Evolutionary conservation across 2,329 filamentous ascomycete genomes (phyloP), one percentile per base, ranked within the genome.

Genomic region (Cadophora gregata): DNA sequence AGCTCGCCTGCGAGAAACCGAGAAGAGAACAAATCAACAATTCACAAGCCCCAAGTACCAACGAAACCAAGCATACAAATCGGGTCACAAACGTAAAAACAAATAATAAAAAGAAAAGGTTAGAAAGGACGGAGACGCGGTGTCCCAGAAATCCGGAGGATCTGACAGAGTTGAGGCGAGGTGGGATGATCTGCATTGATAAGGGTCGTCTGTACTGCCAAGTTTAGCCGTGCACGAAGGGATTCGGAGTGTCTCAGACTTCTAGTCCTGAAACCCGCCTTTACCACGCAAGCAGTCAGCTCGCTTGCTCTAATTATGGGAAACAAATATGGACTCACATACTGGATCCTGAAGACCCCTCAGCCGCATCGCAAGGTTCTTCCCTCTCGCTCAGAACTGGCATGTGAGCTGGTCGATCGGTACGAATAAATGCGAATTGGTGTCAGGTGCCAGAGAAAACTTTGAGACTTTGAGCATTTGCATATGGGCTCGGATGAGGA

Each of bases 161-260:
- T 38, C 19, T 25, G 21, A 45, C 14, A 12, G 33, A 45, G 9
- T 27, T 16, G 48, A 53, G 27, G 36, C 36, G 55, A 59, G 36
- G 56, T 59, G 56, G 36, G 21, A 42, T 59, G 45, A 50, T 61
- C 59, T 61, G 45, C 45, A 61, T 50, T 61, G 59, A 61, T 50
- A 61, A 61, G 42, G 45, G 29, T 42, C 56, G 21, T 27, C 25
- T 47, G 58, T 29, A 48, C 24, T 14, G 45, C 29, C 42, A 31
- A 47, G 59, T 33, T 8, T 19, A 60, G 42, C 58, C 58, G 58
- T 45, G 36, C 58, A 60, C 58, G 36, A 61, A 48, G 29, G 27
- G 42, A 27, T 61, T 61, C 59, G 27, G 21, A 45, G 19, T 51
- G 59, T 56, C 53, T 56, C 38, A 60, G 42, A 27, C 31, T 8